These are phyloP conservation scores for Nemania diffusa DNA, from an alignment of 2,329 filamentous ascomycete genomes.

Conservation along the genomic window DNA sequence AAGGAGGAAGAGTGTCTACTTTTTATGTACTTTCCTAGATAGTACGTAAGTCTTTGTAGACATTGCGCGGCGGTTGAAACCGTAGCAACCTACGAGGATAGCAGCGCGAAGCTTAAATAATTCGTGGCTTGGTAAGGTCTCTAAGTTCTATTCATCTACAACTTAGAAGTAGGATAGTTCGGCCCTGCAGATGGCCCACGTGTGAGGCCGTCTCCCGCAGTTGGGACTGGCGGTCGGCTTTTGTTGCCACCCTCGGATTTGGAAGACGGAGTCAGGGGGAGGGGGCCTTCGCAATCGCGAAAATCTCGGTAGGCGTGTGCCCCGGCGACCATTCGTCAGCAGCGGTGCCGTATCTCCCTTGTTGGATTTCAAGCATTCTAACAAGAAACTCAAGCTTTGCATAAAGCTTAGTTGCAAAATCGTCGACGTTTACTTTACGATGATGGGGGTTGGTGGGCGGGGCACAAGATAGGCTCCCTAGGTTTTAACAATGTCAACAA, in stretches of 20 bases:
- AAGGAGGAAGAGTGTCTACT: too few relatives aligned
- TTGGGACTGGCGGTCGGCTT: background rate
- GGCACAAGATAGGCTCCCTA: background rate
- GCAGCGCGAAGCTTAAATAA: too few relatives aligned
- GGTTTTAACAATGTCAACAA: background rate
- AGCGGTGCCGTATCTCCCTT: background rate
- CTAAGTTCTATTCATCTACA: too few relatives aligned
- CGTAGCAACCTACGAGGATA: too few relatives aligned
- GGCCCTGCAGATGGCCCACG: too few relatives aligned
- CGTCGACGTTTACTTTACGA: background rate
- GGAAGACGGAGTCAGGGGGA: background rate
- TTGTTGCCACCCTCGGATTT: background rate
- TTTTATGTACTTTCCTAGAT: too few relatives aligned
- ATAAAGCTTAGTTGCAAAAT: background rate
- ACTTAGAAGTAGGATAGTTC: too few relatives aligned
- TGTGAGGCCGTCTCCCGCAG: background rate
- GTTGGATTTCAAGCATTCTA: background rate
- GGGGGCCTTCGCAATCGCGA: background rate
- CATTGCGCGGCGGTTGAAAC: too few relatives aligned
- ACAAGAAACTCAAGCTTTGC: background rate
- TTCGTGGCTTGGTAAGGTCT: too few relatives aligned
- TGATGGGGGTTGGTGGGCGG: background rate
- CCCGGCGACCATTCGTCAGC: background rate
- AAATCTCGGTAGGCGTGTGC: slow-evolving; percentile 1
- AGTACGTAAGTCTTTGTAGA: too few relatives aligned